phyloP scores from a whole-genome alignment of 805 yeast species.

The Debaryomyces castellii region DNA sequence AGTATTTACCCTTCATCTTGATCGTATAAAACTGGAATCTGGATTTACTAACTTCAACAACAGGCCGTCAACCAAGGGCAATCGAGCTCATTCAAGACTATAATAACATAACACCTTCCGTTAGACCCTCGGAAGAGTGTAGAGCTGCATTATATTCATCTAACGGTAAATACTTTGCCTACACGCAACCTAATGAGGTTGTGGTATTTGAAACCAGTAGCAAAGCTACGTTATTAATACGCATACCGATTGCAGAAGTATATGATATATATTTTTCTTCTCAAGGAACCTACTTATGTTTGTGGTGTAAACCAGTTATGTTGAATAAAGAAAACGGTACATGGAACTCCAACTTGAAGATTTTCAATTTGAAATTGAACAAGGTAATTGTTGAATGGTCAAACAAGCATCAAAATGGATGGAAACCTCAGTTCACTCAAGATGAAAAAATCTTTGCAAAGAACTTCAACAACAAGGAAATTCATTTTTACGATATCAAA shows the following conservation, averaged over 20 bases:
- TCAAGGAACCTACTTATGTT: constrained; percentile 71
- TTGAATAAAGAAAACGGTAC: constrained; percentile 65
- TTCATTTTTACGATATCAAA: constrained; percentile 63
- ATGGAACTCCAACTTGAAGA: constrained; percentile 75
- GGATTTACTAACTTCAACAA: constrained; percentile 7
- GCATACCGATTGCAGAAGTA: constrained; percentile 61
- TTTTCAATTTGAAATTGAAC: constrained; percentile 58
- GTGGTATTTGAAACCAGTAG: constrained; percentile 55
- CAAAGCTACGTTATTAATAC: constrained; percentile 40
- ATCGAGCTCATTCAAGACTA: constrained; percentile 50
- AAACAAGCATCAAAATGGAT: constrained; percentile 81
- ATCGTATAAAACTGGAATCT: background rate
- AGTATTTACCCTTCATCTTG: constrained; percentile 12
- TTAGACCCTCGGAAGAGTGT: constrained; percentile 47
- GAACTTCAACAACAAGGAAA: constrained; percentile 53
- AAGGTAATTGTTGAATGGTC: constrained; percentile 60
- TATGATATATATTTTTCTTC: constrained; percentile 90
- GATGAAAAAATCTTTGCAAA: constrained; percentile 75
- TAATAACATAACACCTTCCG: constrained; percentile 33
- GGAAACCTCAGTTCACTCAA: constrained; percentile 88
- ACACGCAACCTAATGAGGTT: constrained; percentile 64
- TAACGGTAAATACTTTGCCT: constrained; percentile 68
- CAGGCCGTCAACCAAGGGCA: constrained; percentile 57
- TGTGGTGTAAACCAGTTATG: constrained; percentile 87
- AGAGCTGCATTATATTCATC: constrained; percentile 67